Base-by-base conservation (phyloP, 495 filamentous ascomycete genomes). In the Letharia lupina region DNA sequence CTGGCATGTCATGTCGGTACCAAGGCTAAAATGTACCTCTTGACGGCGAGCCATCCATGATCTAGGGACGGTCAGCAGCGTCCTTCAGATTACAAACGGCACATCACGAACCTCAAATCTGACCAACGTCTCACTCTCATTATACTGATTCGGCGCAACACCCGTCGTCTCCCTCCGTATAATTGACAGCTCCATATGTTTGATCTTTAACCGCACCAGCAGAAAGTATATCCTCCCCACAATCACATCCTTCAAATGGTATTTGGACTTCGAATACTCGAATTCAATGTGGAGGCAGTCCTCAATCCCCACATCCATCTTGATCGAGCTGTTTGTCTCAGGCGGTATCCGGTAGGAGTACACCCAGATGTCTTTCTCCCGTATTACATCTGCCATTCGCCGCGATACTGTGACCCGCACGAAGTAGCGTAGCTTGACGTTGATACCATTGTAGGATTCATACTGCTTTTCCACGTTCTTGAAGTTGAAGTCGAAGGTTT, bases 391-490 rank as follows among this genome's bases (percentile, higher is more conserved):
- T 69, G 90, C 89, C 92, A 99, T 98, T 71, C 94, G 87, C 68
- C 94, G 85, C 31, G 93, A 94, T 47, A 98, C 95, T 12, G 95
- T 98, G 68, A 96, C 95, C 62, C 92, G 90, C 66, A 99, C 86
- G 77, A 97, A 99, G 83, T 99, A 99, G 63, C 95, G 91, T 72
- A 99, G 85, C 78, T 93, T 92, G 66, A 98, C 95, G 75, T 99
- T 99, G 83, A 99, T 99, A 72, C 94, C 94, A 78, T 96, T 96
- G 83, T 99, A 99, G 66, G 93, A 96, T 77, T 99, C 94, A 81
- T 99, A 99, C 75, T 96, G 92, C 81, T 99, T 99, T 83, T 99
- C 94, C 70, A 99, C 90, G 76, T 98, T 98, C 78, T 98, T 99
- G 85, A 99, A 99, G 79, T 97, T 96, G 85, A 99, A 99, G 65